Conservation (phyloP, 1,139 yeast genomes). For the Taiozyma sp. region DNA sequence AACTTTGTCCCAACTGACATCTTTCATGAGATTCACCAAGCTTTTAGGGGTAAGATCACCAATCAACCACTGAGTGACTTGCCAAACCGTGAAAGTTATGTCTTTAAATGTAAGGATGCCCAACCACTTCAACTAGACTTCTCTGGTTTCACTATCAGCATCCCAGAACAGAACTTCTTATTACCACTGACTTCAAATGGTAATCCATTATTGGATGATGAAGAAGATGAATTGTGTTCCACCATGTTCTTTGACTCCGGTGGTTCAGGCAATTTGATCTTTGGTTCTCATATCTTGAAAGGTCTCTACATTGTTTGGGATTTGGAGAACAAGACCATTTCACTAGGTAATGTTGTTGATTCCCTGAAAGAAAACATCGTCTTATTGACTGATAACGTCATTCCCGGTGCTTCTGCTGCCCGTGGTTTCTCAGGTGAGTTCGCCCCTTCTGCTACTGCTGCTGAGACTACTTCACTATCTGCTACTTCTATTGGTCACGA, state of each 20-base stretch:
- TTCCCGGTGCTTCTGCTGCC: conserved; percentile 15
- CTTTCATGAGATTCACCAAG: conserved; percentile 14
- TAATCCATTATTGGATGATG: conserved; percentile 3
- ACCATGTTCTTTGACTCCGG: conserved; percentile 4
- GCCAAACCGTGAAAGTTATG: conserved; percentile 5
- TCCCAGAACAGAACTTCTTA: conserved; percentile 10
- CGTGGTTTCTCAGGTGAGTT: neutral
- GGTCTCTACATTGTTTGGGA: conserved; percentile 49
- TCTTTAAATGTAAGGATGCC: conserved; percentile 17
- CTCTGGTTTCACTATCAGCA: conserved; percentile 11
- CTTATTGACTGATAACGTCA: conserved; percentile 7
- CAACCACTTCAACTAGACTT: conserved; percentile 12
- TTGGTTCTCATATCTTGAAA: conserved; percentile 49
- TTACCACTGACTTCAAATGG: conserved; percentile 9
- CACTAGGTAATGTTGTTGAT: conserved; percentile 40
- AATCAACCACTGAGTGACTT: conserved; percentile 1
- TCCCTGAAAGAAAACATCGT: conserved; percentile 12
- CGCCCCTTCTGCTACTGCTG: neutral
- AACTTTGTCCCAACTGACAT: conserved; percentile 4
- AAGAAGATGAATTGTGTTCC: conserved; percentile 16
- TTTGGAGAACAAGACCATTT: conserved; percentile 41
- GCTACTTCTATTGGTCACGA: conserved; percentile 2
- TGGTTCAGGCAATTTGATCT: conserved; percentile 10
- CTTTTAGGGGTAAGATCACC: conserved; percentile 10
- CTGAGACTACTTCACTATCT: conserved; percentile 3